Evolutionary conservation across 805 yeast species (phyloP), one percentile per base, ranked within the genome.

Genomic region (Pichia thaimueangensis): DNA sequence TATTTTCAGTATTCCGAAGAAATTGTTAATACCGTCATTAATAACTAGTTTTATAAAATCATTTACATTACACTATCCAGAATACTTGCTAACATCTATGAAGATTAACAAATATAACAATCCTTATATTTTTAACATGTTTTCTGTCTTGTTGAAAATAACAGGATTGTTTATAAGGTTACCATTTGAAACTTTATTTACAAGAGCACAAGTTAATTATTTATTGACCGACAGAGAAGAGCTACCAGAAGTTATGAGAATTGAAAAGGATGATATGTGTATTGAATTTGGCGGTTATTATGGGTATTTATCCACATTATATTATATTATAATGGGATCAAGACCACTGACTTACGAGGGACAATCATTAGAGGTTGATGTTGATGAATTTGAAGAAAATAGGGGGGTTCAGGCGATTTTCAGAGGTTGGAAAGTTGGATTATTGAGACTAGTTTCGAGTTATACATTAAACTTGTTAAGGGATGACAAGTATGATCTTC

Each of bases 341-440:
- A 65, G 35, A 42, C 65, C 55, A 4, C 52, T 58, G 21, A 47
- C 51, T 20, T 57, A 57, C 29, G 47, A 51, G n/a, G 50, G 58
- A 9, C 47, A 52, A 23, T 43, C 49, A 9, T 47, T 58, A 25
- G 64, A 60, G 35, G 45, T 55, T 27, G 59, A 57, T 19, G 54
- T 60, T 31, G 62, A 63, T 30, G 69, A 58, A 24, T 30, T 19
- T 17, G 63, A 74, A 30, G 60, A 69, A 8, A 67, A 71, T 28
- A 61, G 69, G 37, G 73, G 80, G 1, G 49, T 70, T 50, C 72
- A 73, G 32, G 74, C 70, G 1, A 59, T 82, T 21, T 89, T 86
- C 71, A 74, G 91, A 51, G 98, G 97, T 29, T 91, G 97, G 97
- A 76, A 86, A 59, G 80, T 87, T 32, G 94, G 95, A 23, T 69